phyloP scores from a whole-genome alignment of 1,284 basidiomycete species.

The Spongispora temasekensis region DNA sequence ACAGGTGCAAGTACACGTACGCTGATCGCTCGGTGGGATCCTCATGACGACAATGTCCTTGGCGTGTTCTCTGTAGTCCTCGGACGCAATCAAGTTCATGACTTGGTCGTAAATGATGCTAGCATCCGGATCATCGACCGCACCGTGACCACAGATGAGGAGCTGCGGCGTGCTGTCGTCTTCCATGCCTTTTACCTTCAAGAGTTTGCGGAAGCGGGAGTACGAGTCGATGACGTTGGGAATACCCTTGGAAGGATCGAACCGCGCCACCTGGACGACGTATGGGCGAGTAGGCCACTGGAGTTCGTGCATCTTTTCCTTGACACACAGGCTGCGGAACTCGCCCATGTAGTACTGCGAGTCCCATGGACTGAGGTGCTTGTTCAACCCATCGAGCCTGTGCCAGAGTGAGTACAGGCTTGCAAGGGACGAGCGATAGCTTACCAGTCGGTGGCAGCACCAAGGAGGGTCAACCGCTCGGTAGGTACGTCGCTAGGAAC shows the following conservation, averaged over 20 bases:
- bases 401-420: not conserved
- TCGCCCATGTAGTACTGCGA: conserved; percentile 81
- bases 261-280: conserved; percentile 82
- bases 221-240: conserved; percentile 84
- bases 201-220: conserved; percentile 68
- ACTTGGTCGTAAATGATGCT: conserved; percentile 84
- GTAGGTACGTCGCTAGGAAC: conserved; percentile 81
- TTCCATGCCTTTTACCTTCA: conserved; percentile 47
- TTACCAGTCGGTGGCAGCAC: conserved; percentile 80
- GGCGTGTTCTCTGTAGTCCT: conserved; percentile 55
- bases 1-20: conserved; percentile 43
- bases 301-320: conserved; percentile 77
- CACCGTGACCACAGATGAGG: conserved; percentile 84
- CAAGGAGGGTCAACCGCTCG: conserved; percentile 67
- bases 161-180: conserved; percentile 73
- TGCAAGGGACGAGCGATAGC: conserved; percentile 19
- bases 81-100: conserved; percentile 55
- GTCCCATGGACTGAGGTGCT: conserved; percentile 75
- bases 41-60: conserved; percentile 79
- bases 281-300: conserved; percentile 82
- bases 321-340: conserved; percentile 71
- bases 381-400: conserved; percentile 89
- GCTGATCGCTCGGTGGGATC: conserved; percentile 76
- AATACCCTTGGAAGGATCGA: conserved; percentile 78
- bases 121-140: conserved; percentile 84